Evolutionary conservation across 148 eudicot genomes (phyloP), one percentile per base, ranked within the genome.

Genomic region (Rhododendron simsii): DNA sequence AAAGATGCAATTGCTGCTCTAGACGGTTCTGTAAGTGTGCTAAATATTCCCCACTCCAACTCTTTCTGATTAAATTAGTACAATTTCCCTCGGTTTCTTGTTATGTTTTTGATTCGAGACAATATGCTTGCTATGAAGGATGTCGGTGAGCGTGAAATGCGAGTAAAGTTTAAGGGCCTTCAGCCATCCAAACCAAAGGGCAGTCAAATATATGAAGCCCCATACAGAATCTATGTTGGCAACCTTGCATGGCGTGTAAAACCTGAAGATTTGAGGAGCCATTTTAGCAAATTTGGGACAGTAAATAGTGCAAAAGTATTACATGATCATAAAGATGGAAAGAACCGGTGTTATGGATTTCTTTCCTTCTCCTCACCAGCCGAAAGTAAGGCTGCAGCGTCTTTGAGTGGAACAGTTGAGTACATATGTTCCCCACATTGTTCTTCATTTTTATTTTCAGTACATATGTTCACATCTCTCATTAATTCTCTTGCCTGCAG

Each of bases 321-420:
- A 76, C 48, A 47, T 76, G 88, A 86, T 47, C 82, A 65, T 59
- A 86, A 86, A 86, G 77, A 45, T 8, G 88, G 85, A 15, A 86
- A 83, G 57, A 83, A 23, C n/a, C 88, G 88, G 5, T 85, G 83
- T 13, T 86, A 86, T 75, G 88, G 85, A 18, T 86, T 86, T 77
- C 78, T 86, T 28, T 86, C 88, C 69, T 86, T 86, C 73, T 83
- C 88, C 20, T n/a, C 85, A 30, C 57, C 85, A 59, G 82, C 35
- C 10, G 88, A 86, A 83, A 80, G 78, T 61, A 75, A 86, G 48
- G 85, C 85, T 77, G 85, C 88, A 77, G 37, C 61, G 78, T 77
- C 85, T 83, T 83, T 86, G 47, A 67, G 63, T 86, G 85, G 85
- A 83, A 77, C 85, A 86, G 88, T 86, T 86, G 37, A 86, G 88